Conservation (phyloP, 768 basidiomycete species). For the Agaricus bisporus region DNA sequence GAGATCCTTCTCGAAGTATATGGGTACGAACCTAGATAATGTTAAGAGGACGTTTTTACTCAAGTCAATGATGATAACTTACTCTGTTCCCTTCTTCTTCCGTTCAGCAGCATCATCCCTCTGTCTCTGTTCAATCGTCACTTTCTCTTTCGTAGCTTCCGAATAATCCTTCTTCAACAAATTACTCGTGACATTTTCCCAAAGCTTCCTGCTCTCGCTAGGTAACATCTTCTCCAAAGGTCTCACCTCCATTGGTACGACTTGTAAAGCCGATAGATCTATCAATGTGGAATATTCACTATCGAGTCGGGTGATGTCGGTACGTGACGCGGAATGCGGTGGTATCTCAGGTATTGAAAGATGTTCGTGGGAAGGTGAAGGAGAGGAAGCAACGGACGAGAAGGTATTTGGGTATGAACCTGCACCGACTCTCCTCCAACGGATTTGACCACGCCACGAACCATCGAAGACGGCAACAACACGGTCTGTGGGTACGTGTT, state of each 20-base stretch:
- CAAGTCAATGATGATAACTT: constrained; percentile 28
- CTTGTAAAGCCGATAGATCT: constrained; percentile 63
- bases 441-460: constrained; percentile 77
- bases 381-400: constrained; percentile 40
- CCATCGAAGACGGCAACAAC: constrained; percentile 84
- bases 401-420: constrained; percentile 36
- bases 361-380: constrained; percentile 38
- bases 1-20: constrained; percentile 69
- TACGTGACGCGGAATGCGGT: constrained; percentile 35
- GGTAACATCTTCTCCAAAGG: constrained; percentile 74
- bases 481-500: constrained; percentile 78
- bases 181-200: constrained; percentile 76
- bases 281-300: constrained; percentile 64
- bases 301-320: constrained; percentile 35
- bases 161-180: constrained; percentile 80
- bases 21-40: constrained; percentile 55
- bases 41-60: background rate
- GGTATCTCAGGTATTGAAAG: constrained; percentile 30
- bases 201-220: constrained; percentile 80
- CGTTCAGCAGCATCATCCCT: constrained; percentile 83
- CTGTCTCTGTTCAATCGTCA: constrained; percentile 89
- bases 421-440: constrained; percentile 61
- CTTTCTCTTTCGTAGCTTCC: constrained; percentile 90
- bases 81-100: constrained; percentile 76
- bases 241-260: constrained; percentile 81